phyloP scores from a whole-genome alignment of 192 early-diverging fungal genomes.

The Spizellomyces punctatus region DNA sequence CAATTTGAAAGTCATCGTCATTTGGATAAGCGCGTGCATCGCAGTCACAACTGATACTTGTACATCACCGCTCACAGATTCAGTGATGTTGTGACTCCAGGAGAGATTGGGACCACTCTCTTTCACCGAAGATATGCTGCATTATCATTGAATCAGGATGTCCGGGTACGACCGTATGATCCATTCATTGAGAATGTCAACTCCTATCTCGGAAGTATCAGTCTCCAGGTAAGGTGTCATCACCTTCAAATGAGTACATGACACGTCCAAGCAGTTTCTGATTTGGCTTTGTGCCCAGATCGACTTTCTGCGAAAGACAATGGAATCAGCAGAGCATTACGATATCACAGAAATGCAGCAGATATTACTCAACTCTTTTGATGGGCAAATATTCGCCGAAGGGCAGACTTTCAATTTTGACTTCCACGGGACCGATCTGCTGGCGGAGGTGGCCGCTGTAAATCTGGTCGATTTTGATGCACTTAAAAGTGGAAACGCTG shows the following conservation, averaged over 20 bases:
- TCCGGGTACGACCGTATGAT: conserved; percentile 66
- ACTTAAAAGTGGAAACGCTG: conserved; percentile 41
- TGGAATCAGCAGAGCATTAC: conserved; percentile 17
- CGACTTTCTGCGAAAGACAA: conserved; percentile 18
- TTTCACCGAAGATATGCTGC: conserved; percentile 70
- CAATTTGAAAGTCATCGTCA: not conserved
- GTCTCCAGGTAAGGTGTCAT: conserved; percentile 41
- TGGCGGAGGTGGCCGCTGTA: conserved; percentile 47
- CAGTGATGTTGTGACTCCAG: conserved; percentile 43
- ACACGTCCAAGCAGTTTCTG: not conserved
- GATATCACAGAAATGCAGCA: conserved; percentile 32
- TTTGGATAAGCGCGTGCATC: not conserved
- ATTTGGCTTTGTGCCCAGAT: not conserved
- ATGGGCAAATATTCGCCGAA: conserved; percentile 77
- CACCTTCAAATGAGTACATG: conserved; percentile 3
- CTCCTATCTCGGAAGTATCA: conserved; percentile 48
- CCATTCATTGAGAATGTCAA: conserved; percentile 49
- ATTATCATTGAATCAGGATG: conserved; percentile 64
- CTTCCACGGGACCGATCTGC: conserved; percentile 74
- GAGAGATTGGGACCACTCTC: conserved; percentile 55
- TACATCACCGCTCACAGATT: conserved; percentile 14
- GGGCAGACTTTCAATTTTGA: conserved; percentile 82
- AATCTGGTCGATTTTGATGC: conserved; percentile 60
- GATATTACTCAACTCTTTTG: conserved; percentile 57
- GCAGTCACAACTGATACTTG: no score